Percentiles rank a stretch among this genome's conserved stretches.
phyloP scores from a whole-genome alignment of 306 rosid genomes.

The Crataegus laevigata region DNA sequence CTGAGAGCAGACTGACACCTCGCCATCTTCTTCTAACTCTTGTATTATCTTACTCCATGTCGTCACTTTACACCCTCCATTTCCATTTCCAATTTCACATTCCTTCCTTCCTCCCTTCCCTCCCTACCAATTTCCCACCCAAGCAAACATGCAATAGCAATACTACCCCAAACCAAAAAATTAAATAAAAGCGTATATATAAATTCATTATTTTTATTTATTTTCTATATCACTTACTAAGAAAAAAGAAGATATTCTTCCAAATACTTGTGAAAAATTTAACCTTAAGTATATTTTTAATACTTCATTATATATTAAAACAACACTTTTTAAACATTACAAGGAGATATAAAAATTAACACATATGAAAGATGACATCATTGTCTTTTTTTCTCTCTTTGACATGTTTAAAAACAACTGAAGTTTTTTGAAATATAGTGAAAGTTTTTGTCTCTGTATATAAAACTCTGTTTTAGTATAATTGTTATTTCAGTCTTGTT shows the following conservation, averaged over 20 bases:
- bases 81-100: not conserved
- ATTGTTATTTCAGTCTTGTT: not conserved
- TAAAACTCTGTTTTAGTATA: not conserved
- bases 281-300: no score
- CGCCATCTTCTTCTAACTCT: conserved; percentile 2
- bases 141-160: no score
- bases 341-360: no score
- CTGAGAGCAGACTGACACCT: conserved; percentile 6
- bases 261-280: not conserved
- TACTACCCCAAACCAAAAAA: no score
- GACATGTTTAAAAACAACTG: no score
- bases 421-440: no score
- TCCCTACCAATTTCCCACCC: not conserved
- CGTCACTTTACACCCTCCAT: conserved; percentile 7
- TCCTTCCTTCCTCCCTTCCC: not conserved
- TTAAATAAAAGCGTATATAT: no score
- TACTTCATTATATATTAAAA: no score
- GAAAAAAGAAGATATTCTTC: not conserved
- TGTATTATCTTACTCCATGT: conserved; percentile 17
- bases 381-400: no score
- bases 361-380: no score
- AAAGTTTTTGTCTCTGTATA: no score
- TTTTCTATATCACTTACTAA: not conserved
- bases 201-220: not conserved
- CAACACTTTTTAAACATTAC: no score